A percentile compares a stretch with the other conserved stretches of the same genome.
Evolutionary conservation across 2,329 filamentous ascomycete genomes (phyloP).

Genomic region (Fusarium coffeatum): DNA sequence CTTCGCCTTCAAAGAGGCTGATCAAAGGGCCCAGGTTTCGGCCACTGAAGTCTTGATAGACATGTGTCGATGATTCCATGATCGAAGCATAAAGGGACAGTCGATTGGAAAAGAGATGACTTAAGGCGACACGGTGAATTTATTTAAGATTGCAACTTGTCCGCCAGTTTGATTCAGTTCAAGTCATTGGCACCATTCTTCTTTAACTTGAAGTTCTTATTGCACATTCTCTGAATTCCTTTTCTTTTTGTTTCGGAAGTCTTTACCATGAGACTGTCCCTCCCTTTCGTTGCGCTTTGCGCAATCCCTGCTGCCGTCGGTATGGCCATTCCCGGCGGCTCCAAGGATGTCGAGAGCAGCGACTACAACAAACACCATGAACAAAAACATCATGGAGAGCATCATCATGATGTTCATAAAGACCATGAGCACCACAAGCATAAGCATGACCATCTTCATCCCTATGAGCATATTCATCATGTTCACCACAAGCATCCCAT

Average conservation of each 20-base stretch:
- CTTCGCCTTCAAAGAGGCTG: background rate
- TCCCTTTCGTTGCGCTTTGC: conserved; percentile 40
- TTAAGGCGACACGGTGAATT: background rate
- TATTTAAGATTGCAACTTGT: conserved; percentile 21
- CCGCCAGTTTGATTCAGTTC: background rate
- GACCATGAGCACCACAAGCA: conserved; percentile 16
- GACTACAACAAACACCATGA: conserved; percentile 5
- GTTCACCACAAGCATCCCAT: conserved; percentile 34
- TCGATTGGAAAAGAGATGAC: background rate
- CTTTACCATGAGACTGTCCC: conserved; percentile 40
- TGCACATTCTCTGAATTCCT: conserved; percentile 5
- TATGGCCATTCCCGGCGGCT: background rate
- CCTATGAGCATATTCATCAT: conserved; percentile 26
- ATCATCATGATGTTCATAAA: conserved; percentile 31
- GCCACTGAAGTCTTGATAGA: background rate
- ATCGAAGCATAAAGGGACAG: background rate
- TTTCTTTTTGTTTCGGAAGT: background rate
- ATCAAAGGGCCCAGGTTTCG: background rate
- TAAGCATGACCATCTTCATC: conserved; percentile 26
- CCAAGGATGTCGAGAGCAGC: background rate
- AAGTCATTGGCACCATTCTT: background rate
- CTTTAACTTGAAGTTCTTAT: background rate
- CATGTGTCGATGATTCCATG: conserved; percentile 9
- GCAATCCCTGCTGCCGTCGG: conserved; percentile 31
- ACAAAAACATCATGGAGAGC: conserved; percentile 5